These are phyloP conservation scores for Penicillium expansum DNA, from an alignment of 2,329 filamentous ascomycete genomes.

Conservation along the genomic window DNA sequence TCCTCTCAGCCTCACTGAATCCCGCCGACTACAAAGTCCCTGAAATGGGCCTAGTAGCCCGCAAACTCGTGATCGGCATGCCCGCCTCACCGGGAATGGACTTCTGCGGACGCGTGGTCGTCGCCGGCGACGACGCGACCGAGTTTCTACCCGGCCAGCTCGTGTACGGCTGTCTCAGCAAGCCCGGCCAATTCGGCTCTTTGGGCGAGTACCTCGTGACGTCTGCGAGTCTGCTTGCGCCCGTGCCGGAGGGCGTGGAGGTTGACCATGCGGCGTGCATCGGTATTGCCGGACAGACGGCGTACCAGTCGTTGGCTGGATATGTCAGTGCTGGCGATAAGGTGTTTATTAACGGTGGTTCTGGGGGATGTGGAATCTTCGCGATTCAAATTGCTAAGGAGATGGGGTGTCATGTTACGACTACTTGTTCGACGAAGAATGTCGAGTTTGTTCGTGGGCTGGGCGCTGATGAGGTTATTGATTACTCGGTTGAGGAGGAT, in stretches of 20 bases:
- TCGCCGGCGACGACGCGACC: slow-evolving; percentile 26
- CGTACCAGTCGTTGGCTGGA: slow-evolving; percentile 47
- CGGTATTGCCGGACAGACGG: slow-evolving; percentile 46
- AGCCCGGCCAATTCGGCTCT: slow-evolving; percentile 38
- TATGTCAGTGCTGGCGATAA: slow-evolving; percentile 49
- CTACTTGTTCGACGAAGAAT: slow-evolving; percentile 57
- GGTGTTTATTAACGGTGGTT: slow-evolving; percentile 63
- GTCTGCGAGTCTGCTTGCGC: slow-evolving; percentile 30
- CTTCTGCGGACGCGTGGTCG: slow-evolving; percentile 45
- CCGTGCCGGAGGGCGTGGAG: slow-evolving; percentile 45
- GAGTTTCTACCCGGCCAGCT: slow-evolving; percentile 39
- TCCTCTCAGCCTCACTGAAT: slow-evolving; percentile 54
- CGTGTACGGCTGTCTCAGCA: slow-evolving; percentile 45
- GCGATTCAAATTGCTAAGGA: slow-evolving; percentile 62
- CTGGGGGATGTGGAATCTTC: slow-evolving; percentile 59
- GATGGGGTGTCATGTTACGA: slow-evolving; percentile 56
- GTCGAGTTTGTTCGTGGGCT: slow-evolving; percentile 54
- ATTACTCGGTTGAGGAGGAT: slow-evolving; percentile 52
- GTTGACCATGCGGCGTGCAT: slow-evolving; percentile 40
- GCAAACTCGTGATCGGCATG: slow-evolving; percentile 33
- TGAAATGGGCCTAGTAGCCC: slow-evolving; percentile 48
- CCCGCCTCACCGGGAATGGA: slow-evolving; percentile 50
- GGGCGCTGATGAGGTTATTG: slow-evolving; percentile 61
- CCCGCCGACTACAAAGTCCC: slow-evolving; percentile 61
- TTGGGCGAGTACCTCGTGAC: slow-evolving; percentile 46